A percentile compares a stretch with the other conserved stretches of the same genome.
Evolutionary conservation across 2,329 filamentous ascomycete genomes (phyloP).

Genomic region (Annulohypoxylon truncatum): DNA sequence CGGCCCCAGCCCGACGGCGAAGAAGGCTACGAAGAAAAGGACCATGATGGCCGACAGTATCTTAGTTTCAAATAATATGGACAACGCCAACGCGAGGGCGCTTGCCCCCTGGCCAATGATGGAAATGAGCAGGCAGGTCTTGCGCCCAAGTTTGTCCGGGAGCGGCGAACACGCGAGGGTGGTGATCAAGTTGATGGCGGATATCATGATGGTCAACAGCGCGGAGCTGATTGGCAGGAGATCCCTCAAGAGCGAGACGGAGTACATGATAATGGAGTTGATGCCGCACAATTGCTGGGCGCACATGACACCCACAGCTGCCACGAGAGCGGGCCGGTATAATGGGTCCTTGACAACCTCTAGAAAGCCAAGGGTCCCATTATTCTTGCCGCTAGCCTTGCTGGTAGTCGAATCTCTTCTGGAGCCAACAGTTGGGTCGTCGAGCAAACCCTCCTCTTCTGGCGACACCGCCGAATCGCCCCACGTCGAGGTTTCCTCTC

Average conservation of each 20-base stretch:
- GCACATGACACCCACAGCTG: conserved; percentile 90
- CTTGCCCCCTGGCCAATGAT: conserved; percentile 86
- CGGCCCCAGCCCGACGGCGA: conserved; percentile 89
- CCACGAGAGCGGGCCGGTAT: conserved; percentile 79
- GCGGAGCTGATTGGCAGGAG: conserved; percentile 85
- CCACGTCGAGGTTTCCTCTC: conserved; percentile 77
- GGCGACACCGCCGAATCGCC: conserved; percentile 57
- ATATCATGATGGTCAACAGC: conserved; percentile 87
- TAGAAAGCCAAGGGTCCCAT: conserved; percentile 67
- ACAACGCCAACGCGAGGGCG: conserved; percentile 80
- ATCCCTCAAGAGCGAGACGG: conserved; percentile 85
- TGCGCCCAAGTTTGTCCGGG: conserved; percentile 88
- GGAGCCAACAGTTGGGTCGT: conserved; percentile 49
- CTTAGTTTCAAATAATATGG: conserved; percentile 79
- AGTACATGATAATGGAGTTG: conserved; percentile 99
- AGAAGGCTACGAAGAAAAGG: conserved; percentile 87
- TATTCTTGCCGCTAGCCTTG: conserved; percentile 42
- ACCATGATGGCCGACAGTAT: conserved; percentile 84
- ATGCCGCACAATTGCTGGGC: conserved; percentile 93
- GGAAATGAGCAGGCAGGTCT: conserved; percentile 83
- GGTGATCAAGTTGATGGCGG: conserved; percentile 84
- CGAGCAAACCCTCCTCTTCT: conserved; percentile 79
- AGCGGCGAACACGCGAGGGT: conserved; percentile 86
- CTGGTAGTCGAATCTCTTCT: conserved; percentile 42
- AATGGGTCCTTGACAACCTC: conserved; percentile 74